Conservation (phyloP, 2,329 filamentous ascomycete species). For the Pyricularia pennisetigena region DNA sequence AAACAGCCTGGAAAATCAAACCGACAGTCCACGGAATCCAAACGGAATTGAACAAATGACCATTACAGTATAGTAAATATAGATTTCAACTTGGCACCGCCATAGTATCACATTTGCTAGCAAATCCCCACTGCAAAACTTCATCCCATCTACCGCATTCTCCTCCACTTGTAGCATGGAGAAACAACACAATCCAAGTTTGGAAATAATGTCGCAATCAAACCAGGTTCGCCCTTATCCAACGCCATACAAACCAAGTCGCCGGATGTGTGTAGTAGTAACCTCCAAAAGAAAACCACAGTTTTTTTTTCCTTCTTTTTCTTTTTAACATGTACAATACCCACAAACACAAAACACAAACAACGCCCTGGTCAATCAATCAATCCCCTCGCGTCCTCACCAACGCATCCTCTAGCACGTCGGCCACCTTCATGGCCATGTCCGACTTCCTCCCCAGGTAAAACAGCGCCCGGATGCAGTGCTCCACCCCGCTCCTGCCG, state of each 20-base stretch:
- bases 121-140: not conserved
- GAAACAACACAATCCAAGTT: not conserved
- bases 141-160: not conserved
- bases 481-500: slow-evolving; percentile 24
- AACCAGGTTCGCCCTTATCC: not conserved
- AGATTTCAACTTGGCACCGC: not conserved
- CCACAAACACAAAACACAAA: not conserved
- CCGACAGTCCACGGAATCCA: no score
- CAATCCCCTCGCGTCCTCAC: not conserved
- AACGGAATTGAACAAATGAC: not conserved
- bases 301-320: no score
- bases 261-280: not conserved
- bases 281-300: not conserved
- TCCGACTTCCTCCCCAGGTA: slow-evolving; percentile 46
- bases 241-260: not conserved
- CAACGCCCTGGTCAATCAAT: not conserved
- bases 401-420: slow-evolving; percentile 35
- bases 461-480: slow-evolving; percentile 42
- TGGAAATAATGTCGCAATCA: not conserved
- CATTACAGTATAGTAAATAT: no score
- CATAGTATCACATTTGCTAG: not conserved
- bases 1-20: no score
- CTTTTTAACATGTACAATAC: no score
- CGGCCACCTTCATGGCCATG: slow-evolving; percentile 28
- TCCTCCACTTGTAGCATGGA: not conserved